Evolutionary conservation across 805 yeast genomes (phyloP).

Genomic region (Ogataea populi-albae): DNA sequence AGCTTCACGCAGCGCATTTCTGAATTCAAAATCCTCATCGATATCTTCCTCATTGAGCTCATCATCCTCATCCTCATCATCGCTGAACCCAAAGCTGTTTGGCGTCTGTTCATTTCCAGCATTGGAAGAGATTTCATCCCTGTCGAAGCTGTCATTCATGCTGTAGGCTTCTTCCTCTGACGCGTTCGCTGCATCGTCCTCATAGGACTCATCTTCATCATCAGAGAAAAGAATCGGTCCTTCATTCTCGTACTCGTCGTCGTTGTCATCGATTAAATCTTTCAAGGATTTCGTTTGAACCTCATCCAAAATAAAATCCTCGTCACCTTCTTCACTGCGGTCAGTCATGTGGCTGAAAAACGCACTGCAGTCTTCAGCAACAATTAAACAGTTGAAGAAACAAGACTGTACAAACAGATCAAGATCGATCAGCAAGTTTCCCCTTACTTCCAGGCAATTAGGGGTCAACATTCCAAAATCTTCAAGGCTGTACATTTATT

Average conservation of each 20-base stretch:
- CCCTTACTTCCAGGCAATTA: too few species aligned
- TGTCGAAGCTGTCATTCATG: slow-evolving; percentile 10
- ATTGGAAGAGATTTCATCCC: slow-evolving; percentile 29
- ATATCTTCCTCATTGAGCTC: slow-evolving; percentile 31
- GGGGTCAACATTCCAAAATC: too few species aligned
- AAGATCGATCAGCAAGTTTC: too few species aligned
- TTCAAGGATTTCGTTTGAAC: slow-evolving; percentile 26
- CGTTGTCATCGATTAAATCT: slow-evolving; percentile 23
- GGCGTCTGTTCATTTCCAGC: slow-evolving; percentile 22
- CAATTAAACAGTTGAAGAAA: too few species aligned
- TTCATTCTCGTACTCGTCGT: slow-evolving; percentile 15
- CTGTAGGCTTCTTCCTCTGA: background rate
- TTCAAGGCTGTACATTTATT: background rate
- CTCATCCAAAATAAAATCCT: slow-evolving; percentile 24
- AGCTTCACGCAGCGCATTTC: slow-evolving; percentile 66
- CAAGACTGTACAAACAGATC: too few species aligned
- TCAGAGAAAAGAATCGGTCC: slow-evolving; percentile 12
- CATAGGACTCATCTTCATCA: slow-evolving; percentile 13
- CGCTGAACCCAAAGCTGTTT: slow-evolving; percentile 29
- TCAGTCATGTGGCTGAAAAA: slow-evolving; percentile 4
- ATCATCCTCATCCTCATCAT: slow-evolving; percentile 30
- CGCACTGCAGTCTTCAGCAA: too few species aligned
- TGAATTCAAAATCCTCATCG: slow-evolving; percentile 47
- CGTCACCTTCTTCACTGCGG: slow-evolving; percentile 15
- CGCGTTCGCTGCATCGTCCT: background rate